Percentiles rank a stretch among this genome's conserved stretches.
Evolutionary conservation across 768 basidiomycete species (phyloP).

Genomic region (Leucogyrophana mollusca): DNA sequence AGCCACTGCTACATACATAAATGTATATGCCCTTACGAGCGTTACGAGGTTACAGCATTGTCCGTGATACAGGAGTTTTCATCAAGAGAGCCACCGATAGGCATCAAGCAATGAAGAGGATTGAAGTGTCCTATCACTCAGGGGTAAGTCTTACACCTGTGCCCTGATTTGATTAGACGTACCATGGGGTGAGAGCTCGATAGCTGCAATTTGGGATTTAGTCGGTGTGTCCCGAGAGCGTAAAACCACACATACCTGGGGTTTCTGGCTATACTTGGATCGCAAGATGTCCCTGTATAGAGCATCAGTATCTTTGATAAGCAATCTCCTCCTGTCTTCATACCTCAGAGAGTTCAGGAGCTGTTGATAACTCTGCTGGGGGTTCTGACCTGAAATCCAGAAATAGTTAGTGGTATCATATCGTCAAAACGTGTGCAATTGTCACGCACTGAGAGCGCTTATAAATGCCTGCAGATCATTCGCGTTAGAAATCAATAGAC

Average conservation of each 20-base stretch:
- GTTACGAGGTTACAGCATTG: too few species aligned
- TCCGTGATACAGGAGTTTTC: too few species aligned
- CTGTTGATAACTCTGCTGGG: conserved; percentile 51
- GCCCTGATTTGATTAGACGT: conserved; percentile 11
- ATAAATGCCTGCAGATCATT: conserved; percentile 50
- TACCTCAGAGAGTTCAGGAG: conserved; percentile 47
- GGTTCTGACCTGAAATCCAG: conserved; percentile 35
- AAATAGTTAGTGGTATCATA: conserved; percentile 1
- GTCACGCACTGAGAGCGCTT: conserved; percentile 44
- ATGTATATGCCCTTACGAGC: too few species aligned
- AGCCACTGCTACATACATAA: too few species aligned
- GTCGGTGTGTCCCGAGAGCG: neutral
- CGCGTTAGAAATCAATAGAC: conserved; percentile 1
- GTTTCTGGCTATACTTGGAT: conserved; percentile 55
- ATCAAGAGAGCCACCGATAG: too few species aligned
- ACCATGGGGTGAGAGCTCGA: conserved; percentile 45
- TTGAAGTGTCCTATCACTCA: conserved; percentile 22
- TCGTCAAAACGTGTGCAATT: neutral
- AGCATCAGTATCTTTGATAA: neutral
- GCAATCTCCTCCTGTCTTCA: conserved; percentile 1
- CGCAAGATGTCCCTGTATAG: conserved; percentile 37
- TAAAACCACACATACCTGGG: conserved; percentile 35
- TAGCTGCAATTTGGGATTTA: conserved; percentile 25
- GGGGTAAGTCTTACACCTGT: neutral
- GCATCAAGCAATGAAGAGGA: conserved; percentile 28